A percentile compares a stretch with the other conserved stretches of the same genome.
These are phyloP conservation scores for Pythium brachiatum DNA, from an alignment of 352 stramenopile genomes.

Conservation along the genomic window DNA sequence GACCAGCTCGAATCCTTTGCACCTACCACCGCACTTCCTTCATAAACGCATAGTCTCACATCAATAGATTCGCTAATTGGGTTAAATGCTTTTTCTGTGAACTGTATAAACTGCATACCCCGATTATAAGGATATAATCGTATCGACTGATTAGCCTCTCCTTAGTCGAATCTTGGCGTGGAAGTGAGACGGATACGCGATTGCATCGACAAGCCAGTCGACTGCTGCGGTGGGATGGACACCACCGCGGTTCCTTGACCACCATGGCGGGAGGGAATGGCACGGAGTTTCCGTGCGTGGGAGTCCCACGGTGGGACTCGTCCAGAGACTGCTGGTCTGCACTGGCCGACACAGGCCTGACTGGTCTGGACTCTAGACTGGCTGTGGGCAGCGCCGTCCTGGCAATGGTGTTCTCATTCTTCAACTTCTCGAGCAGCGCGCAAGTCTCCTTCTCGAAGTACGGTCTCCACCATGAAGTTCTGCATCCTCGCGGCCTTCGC, in stretches of 20 bases:
- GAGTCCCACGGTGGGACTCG: not conserved
- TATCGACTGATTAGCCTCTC: not conserved
- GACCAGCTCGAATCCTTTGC: slow-evolving; percentile 10
- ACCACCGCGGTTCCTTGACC: not conserved
- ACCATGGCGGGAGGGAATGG: slow-evolving; percentile 1
- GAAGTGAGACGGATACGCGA: not conserved
- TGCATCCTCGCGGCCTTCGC: slow-evolving; percentile 28
- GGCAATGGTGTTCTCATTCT: slow-evolving; percentile 9
- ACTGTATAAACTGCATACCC: not conserved
- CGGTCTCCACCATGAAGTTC: slow-evolving; percentile 34
- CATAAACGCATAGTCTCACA: not conserved
- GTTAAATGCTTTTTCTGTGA: not conserved
- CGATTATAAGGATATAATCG: not conserved
- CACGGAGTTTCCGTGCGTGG: no score
- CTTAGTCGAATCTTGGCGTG: slow-evolving; percentile 7
- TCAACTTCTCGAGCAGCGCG: slow-evolving; percentile 17
- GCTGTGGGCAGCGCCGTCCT: no score
- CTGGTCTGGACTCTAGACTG: no score
- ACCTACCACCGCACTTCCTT: not conserved
- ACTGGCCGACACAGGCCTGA: no score
- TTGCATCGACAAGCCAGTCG: slow-evolving; percentile 5
- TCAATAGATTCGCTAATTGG: not conserved
- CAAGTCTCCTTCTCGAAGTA: slow-evolving; percentile 7
- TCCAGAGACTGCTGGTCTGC: not conserved
- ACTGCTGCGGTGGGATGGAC: not conserved